Conservation (phyloP, 495 filamentous ascomycete species). For the Daldinia caldariorum region DNA sequence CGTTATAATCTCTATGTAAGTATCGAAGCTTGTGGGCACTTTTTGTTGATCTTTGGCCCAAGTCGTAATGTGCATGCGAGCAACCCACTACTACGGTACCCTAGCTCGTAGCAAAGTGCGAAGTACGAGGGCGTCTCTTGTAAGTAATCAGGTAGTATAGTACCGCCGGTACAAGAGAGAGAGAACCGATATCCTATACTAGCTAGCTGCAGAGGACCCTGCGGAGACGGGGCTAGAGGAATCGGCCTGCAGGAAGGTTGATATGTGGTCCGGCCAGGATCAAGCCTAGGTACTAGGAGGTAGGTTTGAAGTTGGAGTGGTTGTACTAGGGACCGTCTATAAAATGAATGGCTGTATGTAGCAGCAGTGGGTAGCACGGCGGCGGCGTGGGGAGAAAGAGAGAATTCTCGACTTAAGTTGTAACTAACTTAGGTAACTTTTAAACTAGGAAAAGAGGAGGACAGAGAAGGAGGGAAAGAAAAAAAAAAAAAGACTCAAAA, state of each 20-base stretch:
- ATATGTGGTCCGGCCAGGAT: slow-evolving; percentile 40
- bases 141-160: slow-evolving; percentile 24
- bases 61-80: slow-evolving; percentile 46
- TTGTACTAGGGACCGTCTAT: slow-evolving; percentile 21
- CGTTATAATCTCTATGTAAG: slow-evolving; percentile 31
- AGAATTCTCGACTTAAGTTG: too few relatives aligned
- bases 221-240: slow-evolving; percentile 36
- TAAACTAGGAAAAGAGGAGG: slow-evolving; percentile 3
- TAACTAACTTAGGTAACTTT: too few relatives aligned
- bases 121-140: slow-evolving; percentile 12
- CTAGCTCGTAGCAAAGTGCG: slow-evolving; percentile 33
- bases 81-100: slow-evolving; percentile 41
- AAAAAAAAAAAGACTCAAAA: slow-evolving; percentile 24
- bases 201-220: slow-evolving; percentile 40
- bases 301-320: slow-evolving; percentile 36
- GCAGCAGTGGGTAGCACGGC: slow-evolving; percentile 24
- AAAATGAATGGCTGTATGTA: slow-evolving; percentile 17
- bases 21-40: slow-evolving; percentile 23
- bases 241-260: slow-evolving; percentile 40
- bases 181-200: slow-evolving; percentile 22
- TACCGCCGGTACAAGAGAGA: slow-evolving; percentile 21
- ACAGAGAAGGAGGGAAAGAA: too few relatives aligned
- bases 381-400: slow-evolving; percentile 11
- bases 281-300: slow-evolving; percentile 32
- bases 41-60: slow-evolving; percentile 43